Base-by-base conservation (phyloP, 805 yeast species). In the Jamesozyma piceae region DNA sequence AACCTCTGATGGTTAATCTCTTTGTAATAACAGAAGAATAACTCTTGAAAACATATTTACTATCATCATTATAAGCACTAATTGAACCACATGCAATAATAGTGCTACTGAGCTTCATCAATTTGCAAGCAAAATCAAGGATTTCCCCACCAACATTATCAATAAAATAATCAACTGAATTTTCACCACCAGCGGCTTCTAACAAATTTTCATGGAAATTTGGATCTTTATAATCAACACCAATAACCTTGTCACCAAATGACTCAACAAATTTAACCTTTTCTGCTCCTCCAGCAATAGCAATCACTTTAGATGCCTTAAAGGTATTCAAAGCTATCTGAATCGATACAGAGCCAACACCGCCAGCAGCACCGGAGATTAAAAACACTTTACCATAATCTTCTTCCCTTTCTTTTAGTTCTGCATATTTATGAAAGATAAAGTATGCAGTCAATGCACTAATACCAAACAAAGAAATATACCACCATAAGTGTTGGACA, bases 361-460 rank as follows among this genome's bases (percentile, higher is more conserved):
- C 83, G 46, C 87, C 87, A 6, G 80, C 72, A 13, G 86, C 86
- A 44, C 83, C 85, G 17, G 80, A 73, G 35, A 80, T 64, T 36
- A 78, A 60, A 49, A 75, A 66, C 6, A 69, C 64, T 52, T 77
- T 77, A 21, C 62, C 66, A 24, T 58, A 64, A 26, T 57, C 58
- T 22, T 62, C 64, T 20, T 67, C 68, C 18, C 62, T 60, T 38
- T 58, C 65, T 43, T 62, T 55, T 43, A 77, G 57, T 36, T 68
- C 60, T n/a, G 77, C 78, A 43, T 75, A 68, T 31, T 69, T 68
- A 45, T 56, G 62, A 43, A 77, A 66, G 13, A 78, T 78, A 48
- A 72, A 64, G 63, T 75, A 78, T 1, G 85, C 82, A 24, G 86
- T 79, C 46, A 78, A 50, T 0, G 80, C 74, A 11, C 83, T 77